Evolutionary conservation across 768 basidiomycete species (phyloP).

Genomic region (Strobilomyces confusus): DNA sequence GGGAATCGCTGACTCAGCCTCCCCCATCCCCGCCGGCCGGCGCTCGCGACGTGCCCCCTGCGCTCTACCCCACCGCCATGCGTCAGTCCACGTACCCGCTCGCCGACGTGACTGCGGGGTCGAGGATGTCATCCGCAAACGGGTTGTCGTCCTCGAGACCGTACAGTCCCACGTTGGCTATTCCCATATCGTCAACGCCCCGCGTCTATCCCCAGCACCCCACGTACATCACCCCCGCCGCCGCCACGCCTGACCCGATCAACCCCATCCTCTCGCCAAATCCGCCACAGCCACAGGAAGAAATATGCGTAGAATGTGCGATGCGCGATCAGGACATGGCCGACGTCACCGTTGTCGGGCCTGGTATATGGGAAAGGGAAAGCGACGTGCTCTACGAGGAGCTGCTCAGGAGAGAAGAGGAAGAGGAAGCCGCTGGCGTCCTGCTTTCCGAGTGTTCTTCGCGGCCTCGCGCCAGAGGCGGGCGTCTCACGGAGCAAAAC

Average conservation of each 20-base stretch:
- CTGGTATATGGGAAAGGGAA: conserved; percentile 87
- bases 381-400: conserved; percentile 84
- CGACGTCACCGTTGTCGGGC: conserved; percentile 83
- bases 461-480: conserved; percentile 62
- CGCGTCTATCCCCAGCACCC: conserved; percentile 72
- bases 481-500: conserved; percentile 70
- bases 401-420: conserved; percentile 63
- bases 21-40: conserved; percentile 21
- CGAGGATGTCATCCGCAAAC: conserved; percentile 45
- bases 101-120: conserved; percentile 30
- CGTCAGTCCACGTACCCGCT: conserved; percentile 46
- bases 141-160: conserved; percentile 56
- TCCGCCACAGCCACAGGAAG: conserved; percentile 56
- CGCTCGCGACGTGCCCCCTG: conserved; percentile 26
- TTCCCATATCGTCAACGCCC: conserved; percentile 61
- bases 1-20: conserved; percentile 23
- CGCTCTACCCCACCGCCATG: conserved; percentile 39
- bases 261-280: conserved; percentile 60
- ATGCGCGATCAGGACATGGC: conserved; percentile 99
- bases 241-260: conserved; percentile 49
- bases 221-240: conserved; percentile 62
- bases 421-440: conserved; percentile 56
- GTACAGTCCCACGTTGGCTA: conserved; percentile 38
- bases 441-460: conserved; percentile 48
- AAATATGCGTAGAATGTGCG: conserved; percentile 93